phyloP scores from a whole-genome alignment of 192 early-diverging fungal genomes.

The Backusella psychrophila region DNA sequence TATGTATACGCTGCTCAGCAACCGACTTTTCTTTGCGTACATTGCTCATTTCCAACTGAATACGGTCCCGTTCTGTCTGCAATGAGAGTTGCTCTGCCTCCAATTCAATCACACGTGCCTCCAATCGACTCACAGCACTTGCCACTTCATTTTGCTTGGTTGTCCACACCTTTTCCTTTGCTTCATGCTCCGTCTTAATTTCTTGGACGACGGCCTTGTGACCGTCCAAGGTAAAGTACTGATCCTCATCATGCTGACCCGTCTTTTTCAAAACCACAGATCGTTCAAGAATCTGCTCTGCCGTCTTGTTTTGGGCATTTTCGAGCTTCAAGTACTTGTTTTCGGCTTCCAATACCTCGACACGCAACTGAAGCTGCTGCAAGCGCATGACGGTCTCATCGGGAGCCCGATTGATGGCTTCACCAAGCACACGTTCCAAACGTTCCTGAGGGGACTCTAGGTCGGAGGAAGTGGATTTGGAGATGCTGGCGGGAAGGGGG shows the following conservation, averaged over 20 bases:
- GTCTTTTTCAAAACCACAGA: conserved; percentile 17
- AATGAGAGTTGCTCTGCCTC: conserved; percentile 16
- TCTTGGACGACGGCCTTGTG: conserved; percentile 31
- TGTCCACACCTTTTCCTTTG: conserved; percentile 10
- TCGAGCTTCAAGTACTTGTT: conserved; percentile 68
- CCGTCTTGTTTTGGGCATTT: conserved; percentile 58
- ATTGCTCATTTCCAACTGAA: conserved; percentile 26
- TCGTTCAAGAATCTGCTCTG: conserved; percentile 54
- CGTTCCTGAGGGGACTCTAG: conserved; percentile 15
- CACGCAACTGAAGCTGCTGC: conserved; percentile 61
- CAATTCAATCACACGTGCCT: conserved; percentile 12
- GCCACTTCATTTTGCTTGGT: background rate
- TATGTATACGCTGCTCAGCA: conserved; percentile 41
- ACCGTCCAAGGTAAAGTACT: conserved; percentile 21
- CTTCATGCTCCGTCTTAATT: conserved; percentile 17
- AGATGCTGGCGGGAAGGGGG: conserved; percentile 22
- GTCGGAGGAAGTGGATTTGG: background rate
- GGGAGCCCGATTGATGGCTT: conserved; percentile 20
- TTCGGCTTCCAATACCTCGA: conserved; percentile 70
- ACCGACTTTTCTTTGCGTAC: conserved; percentile 37
- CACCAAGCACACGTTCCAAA: conserved; percentile 18
- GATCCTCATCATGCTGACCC: conserved; percentile 1
- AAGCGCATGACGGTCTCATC: conserved; percentile 40
- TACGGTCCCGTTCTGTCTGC: conserved; percentile 35
- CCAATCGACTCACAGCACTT: conserved; percentile 8